phyloP scores from a whole-genome alignment of 2,329 filamentous ascomycete species.

The Talaromyces amestolkiae region DNA sequence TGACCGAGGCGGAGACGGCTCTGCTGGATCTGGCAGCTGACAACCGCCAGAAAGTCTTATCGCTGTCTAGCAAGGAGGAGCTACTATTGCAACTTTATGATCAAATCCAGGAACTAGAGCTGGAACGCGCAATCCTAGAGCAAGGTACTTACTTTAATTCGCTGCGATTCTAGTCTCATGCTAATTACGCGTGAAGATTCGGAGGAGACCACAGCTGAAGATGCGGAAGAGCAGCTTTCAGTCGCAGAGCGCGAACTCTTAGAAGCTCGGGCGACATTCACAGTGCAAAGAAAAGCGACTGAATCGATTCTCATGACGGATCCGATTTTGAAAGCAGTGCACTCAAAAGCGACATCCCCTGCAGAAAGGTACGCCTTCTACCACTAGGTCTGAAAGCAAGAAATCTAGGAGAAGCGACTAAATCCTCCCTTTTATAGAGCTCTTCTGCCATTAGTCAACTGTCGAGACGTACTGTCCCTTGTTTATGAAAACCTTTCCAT shows the following conservation, averaged over 20 bases:
- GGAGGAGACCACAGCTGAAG: constrained; percentile 47
- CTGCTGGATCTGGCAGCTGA: constrained; percentile 45
- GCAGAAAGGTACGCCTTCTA: constrained; percentile 61
- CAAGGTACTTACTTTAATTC: constrained; percentile 34
- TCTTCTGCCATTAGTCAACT: constrained; percentile 63
- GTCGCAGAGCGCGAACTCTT: constrained; percentile 64
- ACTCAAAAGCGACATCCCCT: constrained; percentile 62
- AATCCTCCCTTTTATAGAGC: constrained; percentile 48
- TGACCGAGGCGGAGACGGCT: constrained; percentile 30
- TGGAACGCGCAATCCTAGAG: constrained; percentile 67
- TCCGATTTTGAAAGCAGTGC: constrained; percentile 74
- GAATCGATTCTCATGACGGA: constrained; percentile 69
- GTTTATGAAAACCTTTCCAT: constrained; percentile 60
- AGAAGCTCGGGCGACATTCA: constrained; percentile 67
- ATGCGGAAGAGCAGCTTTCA: constrained; percentile 52
- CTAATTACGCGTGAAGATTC: constrained; percentile 25
- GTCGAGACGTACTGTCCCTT: constrained; percentile 66
- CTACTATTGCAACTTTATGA: constrained; percentile 69
- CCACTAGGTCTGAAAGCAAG: neutral
- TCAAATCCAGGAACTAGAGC: constrained; percentile 65
- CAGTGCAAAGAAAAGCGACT: constrained; percentile 66
- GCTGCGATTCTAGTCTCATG: neutral
- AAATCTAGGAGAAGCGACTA: neutral
- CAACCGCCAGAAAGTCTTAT: constrained; percentile 48
- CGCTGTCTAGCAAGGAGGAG: constrained; percentile 65